phyloP scores from a whole-genome alignment of 345 rosid genomes.

The Dipteronia sinensis region DNA sequence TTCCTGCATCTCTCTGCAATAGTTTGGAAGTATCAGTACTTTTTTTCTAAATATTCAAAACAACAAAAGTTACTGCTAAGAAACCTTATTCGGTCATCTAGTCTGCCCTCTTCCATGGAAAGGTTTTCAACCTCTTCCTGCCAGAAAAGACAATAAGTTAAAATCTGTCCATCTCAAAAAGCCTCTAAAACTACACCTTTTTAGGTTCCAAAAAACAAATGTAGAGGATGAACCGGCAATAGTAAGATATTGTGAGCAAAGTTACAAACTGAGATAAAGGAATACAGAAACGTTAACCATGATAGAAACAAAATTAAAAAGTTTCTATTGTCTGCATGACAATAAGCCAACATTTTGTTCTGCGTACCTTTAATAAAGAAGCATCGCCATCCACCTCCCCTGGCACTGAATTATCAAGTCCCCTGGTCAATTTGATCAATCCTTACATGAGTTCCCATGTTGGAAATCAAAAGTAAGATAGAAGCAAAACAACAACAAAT shows the following conservation, averaged over 20 bases:
- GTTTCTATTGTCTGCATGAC: neutral
- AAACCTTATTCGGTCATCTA: constrained; percentile 90
- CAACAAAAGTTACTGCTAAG: constrained; percentile 17
- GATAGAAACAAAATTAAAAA: neutral
- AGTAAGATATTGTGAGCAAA: neutral
- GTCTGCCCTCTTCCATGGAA: constrained; percentile 58
- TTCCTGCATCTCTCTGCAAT: constrained; percentile 80
- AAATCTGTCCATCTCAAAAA: constrained; percentile 11
- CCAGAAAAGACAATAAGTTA: constrained; percentile 24
- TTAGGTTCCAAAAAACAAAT: neutral
- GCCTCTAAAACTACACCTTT: neutral
- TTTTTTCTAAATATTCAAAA: constrained; percentile 19
- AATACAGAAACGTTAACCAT: neutral
- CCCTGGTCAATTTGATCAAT: constrained; percentile 59
- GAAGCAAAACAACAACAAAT: constrained; percentile 22
- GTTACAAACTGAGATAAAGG: constrained; percentile 9
- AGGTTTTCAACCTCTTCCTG: constrained; percentile 86
- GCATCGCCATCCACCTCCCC: constrained; percentile 58
- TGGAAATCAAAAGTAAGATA: constrained; percentile 14
- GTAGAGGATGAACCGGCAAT: neutral
- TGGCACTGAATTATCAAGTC: constrained; percentile 63
- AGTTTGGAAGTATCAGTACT: constrained; percentile 39
- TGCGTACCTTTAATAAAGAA: constrained; percentile 65
- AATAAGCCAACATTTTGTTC: constrained; percentile 15
- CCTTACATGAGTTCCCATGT: constrained; percentile 32